Conservation (phyloP, 2,329 filamentous ascomycete genomes). For the Cordyceps javanica region DNA sequence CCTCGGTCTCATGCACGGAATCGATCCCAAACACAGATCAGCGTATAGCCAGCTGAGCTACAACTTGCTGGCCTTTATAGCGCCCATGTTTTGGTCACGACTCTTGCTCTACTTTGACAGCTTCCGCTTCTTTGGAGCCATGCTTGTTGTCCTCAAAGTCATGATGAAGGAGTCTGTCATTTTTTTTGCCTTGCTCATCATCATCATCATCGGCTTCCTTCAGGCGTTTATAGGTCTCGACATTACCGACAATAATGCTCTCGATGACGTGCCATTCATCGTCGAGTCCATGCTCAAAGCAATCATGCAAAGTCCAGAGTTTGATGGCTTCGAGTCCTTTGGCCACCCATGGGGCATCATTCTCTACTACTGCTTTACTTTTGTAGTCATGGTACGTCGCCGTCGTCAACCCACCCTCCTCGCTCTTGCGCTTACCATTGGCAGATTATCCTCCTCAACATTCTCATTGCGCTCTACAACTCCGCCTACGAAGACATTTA, state of each 20-base stretch:
- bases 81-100: conserved; percentile 95
- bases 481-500: conserved; percentile 94
- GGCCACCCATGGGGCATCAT: conserved; percentile 89
- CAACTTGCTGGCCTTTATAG: conserved; percentile 87
- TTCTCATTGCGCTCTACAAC: conserved; percentile 96
- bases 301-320: conserved; percentile 88
- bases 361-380: conserved; percentile 96
- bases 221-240: conserved; percentile 94
- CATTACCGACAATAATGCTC: conserved; percentile 65
- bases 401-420: neutral
- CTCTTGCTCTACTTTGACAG: conserved; percentile 89
- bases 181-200: conserved; percentile 84
- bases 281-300: conserved; percentile 80
- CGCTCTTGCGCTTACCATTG: neutral
- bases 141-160: conserved; percentile 93
- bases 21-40: conserved; percentile 39
- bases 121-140: conserved; percentile 92
- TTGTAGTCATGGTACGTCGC: conserved; percentile 77
- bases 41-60: conserved; percentile 79
- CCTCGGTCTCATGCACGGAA: conserved; percentile 62
- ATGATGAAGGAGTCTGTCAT: conserved; percentile 94
- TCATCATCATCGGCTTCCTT: conserved; percentile 81
- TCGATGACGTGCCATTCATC: conserved; percentile 67
- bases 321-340: conserved; percentile 81
- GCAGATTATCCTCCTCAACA: conserved; percentile 74